Conservation (phyloP, 495 filamentous ascomycete species). For the Penicillium paxilli region DNA sequence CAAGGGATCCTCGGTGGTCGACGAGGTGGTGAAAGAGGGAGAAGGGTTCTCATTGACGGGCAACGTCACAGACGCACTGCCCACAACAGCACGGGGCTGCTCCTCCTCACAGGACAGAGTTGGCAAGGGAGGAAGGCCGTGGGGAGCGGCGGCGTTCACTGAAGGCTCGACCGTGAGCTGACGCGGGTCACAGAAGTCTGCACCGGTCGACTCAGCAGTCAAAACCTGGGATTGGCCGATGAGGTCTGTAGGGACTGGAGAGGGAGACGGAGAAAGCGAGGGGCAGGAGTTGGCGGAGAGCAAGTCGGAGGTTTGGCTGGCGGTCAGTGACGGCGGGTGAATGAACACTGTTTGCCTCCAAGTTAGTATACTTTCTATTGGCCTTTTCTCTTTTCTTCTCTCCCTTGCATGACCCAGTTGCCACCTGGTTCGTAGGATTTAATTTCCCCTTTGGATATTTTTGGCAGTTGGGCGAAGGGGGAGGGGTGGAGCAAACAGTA, state of each 20-base stretch:
- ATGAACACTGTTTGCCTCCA: conserved; percentile 65
- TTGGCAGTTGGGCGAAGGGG: not conserved
- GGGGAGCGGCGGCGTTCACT: conserved; percentile 46
- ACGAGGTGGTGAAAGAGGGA: conserved; percentile 46
- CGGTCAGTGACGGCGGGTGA: conserved; percentile 67
- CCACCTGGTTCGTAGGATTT: conserved; percentile 7
- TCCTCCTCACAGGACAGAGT: conserved; percentile 71
- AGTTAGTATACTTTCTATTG: conserved; percentile 25
- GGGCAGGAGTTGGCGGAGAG: conserved; percentile 75
- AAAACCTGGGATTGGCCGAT: conserved; percentile 63
- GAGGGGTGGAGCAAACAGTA: not conserved
- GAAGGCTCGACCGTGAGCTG: conserved; percentile 79
- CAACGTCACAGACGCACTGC: conserved; percentile 60
- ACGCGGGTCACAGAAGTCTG: conserved; percentile 89
- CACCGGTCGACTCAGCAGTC: conserved; percentile 31
- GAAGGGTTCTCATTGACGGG: conserved; percentile 51
- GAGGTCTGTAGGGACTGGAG: conserved; percentile 63
- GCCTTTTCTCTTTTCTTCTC: not conserved
- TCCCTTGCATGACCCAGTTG: conserved; percentile 20
- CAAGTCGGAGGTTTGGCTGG: conserved; percentile 66
- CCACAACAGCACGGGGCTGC: conserved; percentile 74
- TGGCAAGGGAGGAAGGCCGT: conserved; percentile 69
- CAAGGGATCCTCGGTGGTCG: conserved; percentile 43
- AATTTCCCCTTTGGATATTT: conserved; percentile 2
- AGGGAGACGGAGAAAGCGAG: conserved; percentile 77